Percentiles rank a stretch among this genome's conserved stretches.
These are phyloP conservation scores for Fimicolochytrium jonesii DNA, from an alignment of 192 early-diverging fungal genomes.

Conservation along the genomic window DNA sequence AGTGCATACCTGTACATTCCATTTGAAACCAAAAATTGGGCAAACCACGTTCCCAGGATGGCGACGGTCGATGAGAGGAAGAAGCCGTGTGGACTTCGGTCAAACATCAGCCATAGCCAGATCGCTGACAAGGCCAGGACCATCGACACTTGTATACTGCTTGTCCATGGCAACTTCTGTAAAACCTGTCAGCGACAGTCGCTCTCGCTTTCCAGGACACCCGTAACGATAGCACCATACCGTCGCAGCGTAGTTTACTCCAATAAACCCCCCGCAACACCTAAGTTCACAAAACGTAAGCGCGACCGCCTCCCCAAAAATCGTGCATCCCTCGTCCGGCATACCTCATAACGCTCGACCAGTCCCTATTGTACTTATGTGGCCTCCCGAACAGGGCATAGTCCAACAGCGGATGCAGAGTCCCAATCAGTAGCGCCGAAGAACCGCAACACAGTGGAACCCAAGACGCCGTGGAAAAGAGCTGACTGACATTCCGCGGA, in stretches of 20 bases:
- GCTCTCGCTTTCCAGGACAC: too few species aligned
- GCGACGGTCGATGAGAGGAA: conserved; percentile 48
- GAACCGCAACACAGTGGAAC: conserved; percentile 58
- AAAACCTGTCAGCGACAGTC: too few species aligned
- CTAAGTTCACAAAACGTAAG: neutral
- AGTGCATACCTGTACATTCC: conserved; percentile 57
- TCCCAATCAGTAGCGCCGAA: conserved; percentile 53
- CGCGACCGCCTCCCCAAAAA: too few species aligned
- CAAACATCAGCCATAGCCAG: conserved; percentile 70
- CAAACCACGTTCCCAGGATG: conserved; percentile 56
- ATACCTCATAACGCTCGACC: conserved; percentile 56
- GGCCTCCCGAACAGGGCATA: conserved; percentile 34
- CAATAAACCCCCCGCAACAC: conserved; percentile 35
- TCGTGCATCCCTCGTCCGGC: too few species aligned
- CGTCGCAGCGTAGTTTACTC: conserved; percentile 60
- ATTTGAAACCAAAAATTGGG: conserved; percentile 49
- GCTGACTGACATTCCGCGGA: conserved; percentile 30
- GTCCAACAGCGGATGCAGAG: conserved; percentile 57
- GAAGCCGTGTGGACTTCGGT: conserved; percentile 65
- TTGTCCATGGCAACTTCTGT: conserved; percentile 58
- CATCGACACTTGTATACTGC: conserved; percentile 54
- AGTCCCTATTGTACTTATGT: conserved; percentile 42
- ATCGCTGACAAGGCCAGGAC: conserved; percentile 54
- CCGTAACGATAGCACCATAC: conserved; percentile 23
- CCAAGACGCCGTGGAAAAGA: conserved; percentile 60